Evolutionary conservation across 148 eudicot genomes (phyloP), one percentile per base, ranked within the genome.

Genomic region (Euryodendron excelsum): DNA sequence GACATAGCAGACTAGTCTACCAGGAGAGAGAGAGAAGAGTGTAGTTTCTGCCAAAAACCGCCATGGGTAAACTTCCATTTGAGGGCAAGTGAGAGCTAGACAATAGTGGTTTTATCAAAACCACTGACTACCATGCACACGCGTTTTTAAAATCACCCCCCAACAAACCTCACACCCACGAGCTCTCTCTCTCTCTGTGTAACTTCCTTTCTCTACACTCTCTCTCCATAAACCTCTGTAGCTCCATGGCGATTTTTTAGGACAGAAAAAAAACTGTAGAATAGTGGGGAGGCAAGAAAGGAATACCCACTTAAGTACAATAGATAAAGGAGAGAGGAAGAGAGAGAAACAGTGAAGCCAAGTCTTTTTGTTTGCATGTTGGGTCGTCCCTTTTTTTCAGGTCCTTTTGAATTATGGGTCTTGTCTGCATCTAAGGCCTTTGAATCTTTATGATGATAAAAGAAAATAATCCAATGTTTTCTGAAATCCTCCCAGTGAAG

Each of bases 381-480:
- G n/a, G n/a, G n/a, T n/a, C n/a, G n/a, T n/a, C n/a, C n/a, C 1
- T 3, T 6, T 33, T 69, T 71, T 71, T 55, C 76, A 72, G 74
- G 80, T 65, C 37, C 80, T 77, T 80, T 80, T 77, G 83, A 80
- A 72, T 77, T 72, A 56, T 73, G 80, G 67, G 72, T 74, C 28
- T 78, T 80, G 86, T 84, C 79, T 78, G 70, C 25, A 77, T 73
- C 41, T 28, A 61, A 60, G 70, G 79, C 36, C 33, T 21, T 37
- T 39, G 78, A 61, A 41, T 77, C 83, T 78, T 67, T 80, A 58
- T 44, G 76, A 71, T 30, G 31, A 45, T 39, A 33, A 34, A 64
- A 64, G 69, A 64, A 41, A 48, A 31, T 21, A 62, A 59, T 14
- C 45, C 33, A 41, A 50, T 71, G n/a, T 84, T 81, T 69, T 59